phyloP scores from a whole-genome alignment of 2,329 filamentous ascomycete species.

The Pseudocercospora cruenta region DNA sequence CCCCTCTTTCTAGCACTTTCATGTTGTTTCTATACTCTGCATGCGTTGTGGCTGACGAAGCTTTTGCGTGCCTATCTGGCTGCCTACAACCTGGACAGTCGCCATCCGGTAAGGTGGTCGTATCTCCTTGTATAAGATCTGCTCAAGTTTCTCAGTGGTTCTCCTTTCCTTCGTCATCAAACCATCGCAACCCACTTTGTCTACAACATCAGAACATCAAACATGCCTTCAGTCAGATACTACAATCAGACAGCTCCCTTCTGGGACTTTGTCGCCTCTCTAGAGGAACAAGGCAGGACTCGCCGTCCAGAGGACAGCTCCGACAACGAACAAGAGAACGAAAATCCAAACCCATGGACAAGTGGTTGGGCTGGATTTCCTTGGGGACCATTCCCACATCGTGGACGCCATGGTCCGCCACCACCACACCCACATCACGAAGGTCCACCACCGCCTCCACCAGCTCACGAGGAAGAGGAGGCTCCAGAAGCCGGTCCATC shows the following conservation, averaged over 20 bases:
- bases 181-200: slow-evolving; percentile 9
- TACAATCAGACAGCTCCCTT: slow-evolving; percentile 58
- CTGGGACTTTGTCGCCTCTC: slow-evolving; percentile 58
- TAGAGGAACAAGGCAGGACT: slow-evolving; percentile 50
- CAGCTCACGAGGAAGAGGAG: slow-evolving; percentile 25
- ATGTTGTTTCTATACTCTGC: slow-evolving; percentile 7
- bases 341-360: slow-evolving; percentile 27
- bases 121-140: slow-evolving; percentile 16
- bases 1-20: slow-evolving; percentile 14
- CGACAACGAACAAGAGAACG: slow-evolving; percentile 40
- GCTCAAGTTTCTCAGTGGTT: background rate
- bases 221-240: slow-evolving; percentile 58
- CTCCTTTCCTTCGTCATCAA: slow-evolving; percentile 16
- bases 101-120: slow-evolving; percentile 16
- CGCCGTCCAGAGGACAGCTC: slow-evolving; percentile 35
- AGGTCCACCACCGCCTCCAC: slow-evolving; percentile 25
- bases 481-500: slow-evolving; percentile 29
- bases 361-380: slow-evolving; percentile 45
- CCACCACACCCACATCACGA: slow-evolving; percentile 4
- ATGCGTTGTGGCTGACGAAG: slow-evolving; percentile 20
- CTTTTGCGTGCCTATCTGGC: slow-evolving; percentile 16
- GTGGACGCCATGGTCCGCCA: slow-evolving; percentile 33
- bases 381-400: slow-evolving; percentile 36
- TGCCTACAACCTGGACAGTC: slow-evolving; percentile 14
- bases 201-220: slow-evolving; percentile 26